Evolutionary conservation across 179 eudicot genomes (phyloP).

Genomic region (Spergularia azorica): DNA sequence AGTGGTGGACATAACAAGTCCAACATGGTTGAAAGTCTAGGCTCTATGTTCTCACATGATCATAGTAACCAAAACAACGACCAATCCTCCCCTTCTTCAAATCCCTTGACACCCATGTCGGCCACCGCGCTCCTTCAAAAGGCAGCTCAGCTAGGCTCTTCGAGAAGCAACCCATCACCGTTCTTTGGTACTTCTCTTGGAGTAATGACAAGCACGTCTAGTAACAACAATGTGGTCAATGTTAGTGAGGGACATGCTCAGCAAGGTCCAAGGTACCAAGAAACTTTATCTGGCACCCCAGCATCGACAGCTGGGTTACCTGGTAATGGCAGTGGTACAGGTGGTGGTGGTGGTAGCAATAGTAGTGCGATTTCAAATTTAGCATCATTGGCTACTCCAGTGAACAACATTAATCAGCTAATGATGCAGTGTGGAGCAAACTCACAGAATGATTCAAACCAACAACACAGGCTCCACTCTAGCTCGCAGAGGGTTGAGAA

Average conservation of each 20-base stretch:
- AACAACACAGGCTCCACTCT: conserved; percentile 28
- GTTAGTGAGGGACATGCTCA: not conserved
- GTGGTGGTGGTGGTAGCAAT: not conserved
- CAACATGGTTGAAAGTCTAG: conserved; percentile 35
- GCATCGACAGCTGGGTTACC: conserved; percentile 22
- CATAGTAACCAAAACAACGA: conserved; percentile 31
- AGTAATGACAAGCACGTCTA: conserved; percentile 38
- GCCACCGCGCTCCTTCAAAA: conserved; percentile 88
- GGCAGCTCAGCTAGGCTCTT: conserved; percentile 84
- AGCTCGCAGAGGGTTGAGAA: conserved; percentile 27
- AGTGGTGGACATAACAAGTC: conserved; percentile 14
- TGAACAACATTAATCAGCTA: conserved; percentile 40
- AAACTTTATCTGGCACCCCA: not conserved
- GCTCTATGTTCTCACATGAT: conserved; percentile 37
- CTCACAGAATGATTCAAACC: conserved; percentile 11
- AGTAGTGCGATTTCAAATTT: conserved; percentile 3
- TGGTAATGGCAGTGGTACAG: not conserved
- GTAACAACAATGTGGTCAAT: conserved; percentile 10
- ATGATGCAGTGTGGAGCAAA: conserved; percentile 37
- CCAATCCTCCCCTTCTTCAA: conserved; percentile 17
- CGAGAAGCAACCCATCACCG: conserved; percentile 55
- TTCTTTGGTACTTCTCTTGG: conserved; percentile 48
- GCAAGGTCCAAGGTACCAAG: not conserved
- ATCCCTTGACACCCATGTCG: conserved; percentile 58
- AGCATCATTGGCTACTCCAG: conserved; percentile 24